phyloP scores from a whole-genome alignment of 495 filamentous ascomycete genomes.

The Xylaria cubensis region DNA sequence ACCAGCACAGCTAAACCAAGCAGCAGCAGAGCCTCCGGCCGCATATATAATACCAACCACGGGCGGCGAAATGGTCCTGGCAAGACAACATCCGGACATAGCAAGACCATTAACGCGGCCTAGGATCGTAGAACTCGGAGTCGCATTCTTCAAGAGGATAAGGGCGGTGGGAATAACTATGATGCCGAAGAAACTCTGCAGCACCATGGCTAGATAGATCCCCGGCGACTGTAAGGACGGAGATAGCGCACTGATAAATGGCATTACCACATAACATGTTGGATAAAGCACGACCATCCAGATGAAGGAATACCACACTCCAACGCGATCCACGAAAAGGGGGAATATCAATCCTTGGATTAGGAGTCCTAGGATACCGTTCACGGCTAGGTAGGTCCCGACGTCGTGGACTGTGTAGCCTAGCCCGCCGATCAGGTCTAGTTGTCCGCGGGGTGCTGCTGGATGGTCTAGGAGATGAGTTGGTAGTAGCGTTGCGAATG shows the following conservation, averaged over 20 bases:
- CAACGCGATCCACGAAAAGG: constrained; percentile 64
- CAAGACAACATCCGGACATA: constrained; percentile 69
- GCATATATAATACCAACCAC: constrained; percentile 71
- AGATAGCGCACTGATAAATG: constrained; percentile 66
- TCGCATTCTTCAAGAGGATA: constrained; percentile 75
- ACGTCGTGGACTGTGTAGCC: constrained; percentile 69
- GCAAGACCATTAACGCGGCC: constrained; percentile 77
- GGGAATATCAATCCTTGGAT: constrained; percentile 75
- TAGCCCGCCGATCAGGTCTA: constrained; percentile 60
- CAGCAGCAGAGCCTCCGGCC: constrained; percentile 63
- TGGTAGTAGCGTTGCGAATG: constrained; percentile 39
- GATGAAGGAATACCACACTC: constrained; percentile 70
- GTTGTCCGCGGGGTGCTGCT: constrained; percentile 26
- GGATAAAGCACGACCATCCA: constrained; percentile 70
- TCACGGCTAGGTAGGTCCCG: constrained; percentile 71
- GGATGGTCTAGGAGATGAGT: constrained; percentile 39
- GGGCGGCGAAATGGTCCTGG: constrained; percentile 71
- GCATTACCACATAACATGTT: constrained; percentile 72
- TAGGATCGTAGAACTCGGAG: constrained; percentile 63
- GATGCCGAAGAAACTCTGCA: constrained; percentile 73
- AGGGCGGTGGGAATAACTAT: constrained; percentile 72
- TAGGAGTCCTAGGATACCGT: constrained; percentile 72
- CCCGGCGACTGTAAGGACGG: constrained; percentile 56
- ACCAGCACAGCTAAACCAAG: constrained; percentile 71
- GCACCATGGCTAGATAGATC: constrained; percentile 66